Conservation (phyloP, 2,329 filamentous ascomycete species). For the Ceratocystiopsis minuta region DNA sequence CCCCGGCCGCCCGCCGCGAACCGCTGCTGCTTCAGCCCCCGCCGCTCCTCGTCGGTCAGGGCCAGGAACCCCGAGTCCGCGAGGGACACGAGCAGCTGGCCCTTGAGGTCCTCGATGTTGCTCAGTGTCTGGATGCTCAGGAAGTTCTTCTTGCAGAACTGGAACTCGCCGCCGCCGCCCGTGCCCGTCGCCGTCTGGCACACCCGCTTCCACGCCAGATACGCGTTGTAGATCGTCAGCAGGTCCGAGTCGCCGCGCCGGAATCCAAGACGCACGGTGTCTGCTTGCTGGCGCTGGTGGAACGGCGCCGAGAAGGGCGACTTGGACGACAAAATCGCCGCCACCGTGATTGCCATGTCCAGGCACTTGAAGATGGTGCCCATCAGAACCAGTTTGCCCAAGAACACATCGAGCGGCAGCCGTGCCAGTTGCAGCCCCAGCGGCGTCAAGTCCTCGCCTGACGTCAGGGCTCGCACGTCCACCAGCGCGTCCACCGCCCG, state of each 20-base stretch:
- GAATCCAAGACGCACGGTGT: constrained; percentile 62
- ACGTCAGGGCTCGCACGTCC: constrained; percentile 77
- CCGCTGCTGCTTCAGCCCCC: constrained; percentile 48
- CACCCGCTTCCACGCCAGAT: constrained; percentile 70
- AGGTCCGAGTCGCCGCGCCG: constrained; percentile 79
- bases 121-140: constrained; percentile 72
- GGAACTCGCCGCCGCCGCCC: constrained; percentile 50
- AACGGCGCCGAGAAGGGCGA: constrained; percentile 83
- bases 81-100: constrained; percentile 69
- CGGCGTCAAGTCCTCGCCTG: constrained; percentile 66
- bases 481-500: constrained; percentile 83
- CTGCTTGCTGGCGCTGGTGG: constrained; percentile 64
- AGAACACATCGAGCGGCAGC: constrained; percentile 78
- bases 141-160: constrained; percentile 91
- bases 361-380: constrained; percentile 78
- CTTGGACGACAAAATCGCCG: constrained; percentile 85
- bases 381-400: constrained; percentile 82
- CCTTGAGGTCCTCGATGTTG: constrained; percentile 91
- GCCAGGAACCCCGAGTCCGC: constrained; percentile 71
- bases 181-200: constrained; percentile 42
- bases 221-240: constrained; percentile 85
- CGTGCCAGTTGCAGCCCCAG: constrained; percentile 75
- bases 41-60: constrained; percentile 55
- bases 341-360: constrained; percentile 79
- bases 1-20: constrained; percentile 39